Evolutionary conservation across 192 early-diverging fungal genomes (phyloP).

Genomic region (Coemansia sp.): DNA sequence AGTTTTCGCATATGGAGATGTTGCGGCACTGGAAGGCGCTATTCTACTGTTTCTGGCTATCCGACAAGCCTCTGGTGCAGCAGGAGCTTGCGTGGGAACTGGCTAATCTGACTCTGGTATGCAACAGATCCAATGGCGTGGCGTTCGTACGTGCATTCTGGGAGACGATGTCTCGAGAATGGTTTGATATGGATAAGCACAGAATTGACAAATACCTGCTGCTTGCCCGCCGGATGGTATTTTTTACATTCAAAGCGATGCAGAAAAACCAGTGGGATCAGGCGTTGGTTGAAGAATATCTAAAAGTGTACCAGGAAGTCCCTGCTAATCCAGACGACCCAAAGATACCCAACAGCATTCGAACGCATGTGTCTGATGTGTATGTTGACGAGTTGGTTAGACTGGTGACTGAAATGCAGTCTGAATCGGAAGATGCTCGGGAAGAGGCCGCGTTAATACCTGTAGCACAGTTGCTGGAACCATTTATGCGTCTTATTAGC

Average conservation of each 20-base stretch:
- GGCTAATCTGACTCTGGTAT: slow-evolving; percentile 49
- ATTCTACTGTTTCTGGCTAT: slow-evolving; percentile 97
- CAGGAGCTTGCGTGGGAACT: slow-evolving; percentile 81
- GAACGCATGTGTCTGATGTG: slow-evolving; percentile 43
- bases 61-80: slow-evolving; percentile 90
- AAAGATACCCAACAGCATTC: slow-evolving; percentile 39
- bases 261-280: slow-evolving; percentile 37
- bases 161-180: slow-evolving; percentile 53
- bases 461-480: slow-evolving; percentile 41
- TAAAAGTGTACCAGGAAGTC: slow-evolving; percentile 23
- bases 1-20: slow-evolving; percentile 63
- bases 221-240: slow-evolving; percentile 46
- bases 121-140: slow-evolving; percentile 34
- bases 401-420: slow-evolving; percentile 15
- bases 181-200: slow-evolving; percentile 52
- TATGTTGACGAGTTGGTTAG: slow-evolving; percentile 48
- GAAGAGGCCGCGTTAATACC: slow-evolving; percentile 23
- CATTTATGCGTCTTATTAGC: slow-evolving; percentile 45
- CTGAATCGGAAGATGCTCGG: slow-evolving; percentile 8
- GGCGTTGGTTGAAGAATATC: slow-evolving; percentile 22
- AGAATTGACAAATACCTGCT: slow-evolving; percentile 50
- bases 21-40: slow-evolving; percentile 89
- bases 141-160: slow-evolving; percentile 47
- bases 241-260: slow-evolving; percentile 36
- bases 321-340: slow-evolving; percentile 30